Percentiles rank a stretch among this genome's conserved stretches.
phyloP scores from a whole-genome alignment of 306 rosid species.

The Senna tora region DNA sequence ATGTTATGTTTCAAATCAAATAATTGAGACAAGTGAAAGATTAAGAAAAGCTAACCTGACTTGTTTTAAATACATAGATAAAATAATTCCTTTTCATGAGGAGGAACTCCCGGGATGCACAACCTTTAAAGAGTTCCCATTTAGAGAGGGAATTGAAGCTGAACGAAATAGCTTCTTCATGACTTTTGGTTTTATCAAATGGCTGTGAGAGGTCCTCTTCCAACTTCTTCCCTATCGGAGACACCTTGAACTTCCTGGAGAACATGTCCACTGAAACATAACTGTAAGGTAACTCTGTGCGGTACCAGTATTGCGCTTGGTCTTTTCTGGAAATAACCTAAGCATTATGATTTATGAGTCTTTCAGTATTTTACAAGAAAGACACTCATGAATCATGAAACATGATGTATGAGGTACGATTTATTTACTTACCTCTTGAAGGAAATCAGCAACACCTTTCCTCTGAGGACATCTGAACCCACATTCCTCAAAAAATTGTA shows the following conservation, averaged over 20 bases:
- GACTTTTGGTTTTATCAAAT: not conserved
- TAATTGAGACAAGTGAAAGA: not conserved
- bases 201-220: not conserved
- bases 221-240: not conserved
- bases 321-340: not conserved
- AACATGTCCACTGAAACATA: not conserved
- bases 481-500: not conserved
- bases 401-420: not conserved
- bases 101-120: not conserved
- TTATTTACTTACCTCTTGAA: not conserved
- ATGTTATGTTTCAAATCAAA: not conserved
- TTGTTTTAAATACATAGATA: not conserved
- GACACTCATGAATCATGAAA: not conserved
- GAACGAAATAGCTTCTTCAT: not conserved
- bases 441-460: not conserved
- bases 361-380: not conserved
- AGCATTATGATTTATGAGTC: not conserved
- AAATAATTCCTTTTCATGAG: not conserved
- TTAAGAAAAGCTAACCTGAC: not conserved
- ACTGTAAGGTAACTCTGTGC: not conserved
- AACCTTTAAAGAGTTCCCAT: not conserved
- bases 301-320: not conserved
- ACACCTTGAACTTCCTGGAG: not conserved
- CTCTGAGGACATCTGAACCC: not conserved
- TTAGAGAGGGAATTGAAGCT: not conserved